A percentile compares a stretch with the other conserved stretches of the same genome.
Conservation (phyloP, 306 rosid species). For the Quercus robur region DNA sequence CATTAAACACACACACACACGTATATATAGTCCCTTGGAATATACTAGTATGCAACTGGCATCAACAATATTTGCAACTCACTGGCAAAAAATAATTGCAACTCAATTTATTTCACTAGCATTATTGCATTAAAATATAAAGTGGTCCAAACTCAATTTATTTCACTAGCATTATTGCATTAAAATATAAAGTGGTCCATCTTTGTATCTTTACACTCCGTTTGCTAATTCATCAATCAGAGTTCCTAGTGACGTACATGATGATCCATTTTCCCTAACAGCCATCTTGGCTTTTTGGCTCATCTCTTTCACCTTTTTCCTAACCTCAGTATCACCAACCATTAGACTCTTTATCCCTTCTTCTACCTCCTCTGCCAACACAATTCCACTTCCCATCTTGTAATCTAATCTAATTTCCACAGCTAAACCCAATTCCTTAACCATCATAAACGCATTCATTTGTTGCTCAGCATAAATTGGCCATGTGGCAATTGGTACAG, state of each 20-base stretch:
- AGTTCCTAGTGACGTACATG: conserved; percentile 3
- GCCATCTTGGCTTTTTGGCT: conserved; percentile 16
- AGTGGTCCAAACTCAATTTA: no score
- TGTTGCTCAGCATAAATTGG: conserved; percentile 54
- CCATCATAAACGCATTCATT: conserved; percentile 62
- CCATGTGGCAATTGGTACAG: conserved; percentile 64
- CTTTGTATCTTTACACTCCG: no score
- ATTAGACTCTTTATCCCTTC: conserved; percentile 26
- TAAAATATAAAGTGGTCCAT: no score
- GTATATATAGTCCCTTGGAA: no score
- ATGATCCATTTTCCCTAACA: conserved; percentile 33
- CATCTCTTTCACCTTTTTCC: conserved; percentile 38
- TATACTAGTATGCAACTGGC: no score
- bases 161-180: no score
- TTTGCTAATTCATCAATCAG: conserved; percentile 5
- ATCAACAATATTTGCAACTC: no score
- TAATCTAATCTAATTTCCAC: conserved; percentile 53
- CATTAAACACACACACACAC: no score
- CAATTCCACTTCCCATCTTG: conserved; percentile 26
- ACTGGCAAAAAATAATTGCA: no score
- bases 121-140: no score
- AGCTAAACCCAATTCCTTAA: conserved; percentile 53
- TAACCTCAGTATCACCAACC: conserved; percentile 25
- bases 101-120: no score
- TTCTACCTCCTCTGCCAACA: conserved; percentile 37